Percentiles rank a stretch among this genome's conserved stretches.
These are phyloP conservation scores for Metschnikowia lunata DNA, from an alignment of 805 yeast genomes.

Conservation along the genomic window DNA sequence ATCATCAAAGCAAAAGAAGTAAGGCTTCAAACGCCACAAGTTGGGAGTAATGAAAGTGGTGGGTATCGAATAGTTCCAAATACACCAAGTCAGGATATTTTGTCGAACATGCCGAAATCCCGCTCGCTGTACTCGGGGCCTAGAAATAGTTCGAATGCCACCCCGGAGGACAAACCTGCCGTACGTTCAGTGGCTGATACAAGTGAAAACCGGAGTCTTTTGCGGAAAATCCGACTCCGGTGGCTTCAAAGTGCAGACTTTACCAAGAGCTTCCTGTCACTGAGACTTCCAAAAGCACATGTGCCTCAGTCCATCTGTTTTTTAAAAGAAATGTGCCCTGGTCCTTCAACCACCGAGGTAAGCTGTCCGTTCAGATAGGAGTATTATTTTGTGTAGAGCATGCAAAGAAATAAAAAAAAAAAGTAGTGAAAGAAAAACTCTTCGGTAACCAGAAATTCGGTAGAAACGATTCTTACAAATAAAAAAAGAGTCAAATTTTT, in stretches of 20 bases:
- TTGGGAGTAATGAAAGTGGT: neutral
- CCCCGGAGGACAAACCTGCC: conserved; percentile 3
- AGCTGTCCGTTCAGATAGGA: neutral
- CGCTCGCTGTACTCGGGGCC: neutral
- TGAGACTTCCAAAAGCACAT: neutral
- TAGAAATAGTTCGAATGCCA: neutral
- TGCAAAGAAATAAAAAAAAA: neutral
- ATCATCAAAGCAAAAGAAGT: too few relatives aligned
- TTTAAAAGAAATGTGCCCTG: conserved; percentile 12
- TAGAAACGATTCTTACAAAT: too few relatives aligned
- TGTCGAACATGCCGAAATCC: neutral
- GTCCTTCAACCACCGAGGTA: conserved; percentile 10
- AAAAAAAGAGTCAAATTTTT: too few relatives aligned
- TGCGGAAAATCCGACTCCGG: conserved; percentile 8
- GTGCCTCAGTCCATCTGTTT: conserved; percentile 9
- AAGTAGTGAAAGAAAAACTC: neutral
- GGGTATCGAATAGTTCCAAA: conserved; percentile 1
- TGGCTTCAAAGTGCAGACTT: conserved; percentile 8
- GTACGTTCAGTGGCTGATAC: conserved; percentile 2
- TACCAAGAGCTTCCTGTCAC: neutral
- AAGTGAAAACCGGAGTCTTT: conserved; percentile 8
- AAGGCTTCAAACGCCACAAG: neutral
- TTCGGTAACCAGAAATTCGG: neutral
- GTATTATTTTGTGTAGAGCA: neutral
- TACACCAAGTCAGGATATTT: neutral